Percentiles rank a stretch among this genome's conserved stretches.
phyloP scores from a whole-genome alignment of 305 asterid species.

The Fraxinus angustifolia region DNA sequence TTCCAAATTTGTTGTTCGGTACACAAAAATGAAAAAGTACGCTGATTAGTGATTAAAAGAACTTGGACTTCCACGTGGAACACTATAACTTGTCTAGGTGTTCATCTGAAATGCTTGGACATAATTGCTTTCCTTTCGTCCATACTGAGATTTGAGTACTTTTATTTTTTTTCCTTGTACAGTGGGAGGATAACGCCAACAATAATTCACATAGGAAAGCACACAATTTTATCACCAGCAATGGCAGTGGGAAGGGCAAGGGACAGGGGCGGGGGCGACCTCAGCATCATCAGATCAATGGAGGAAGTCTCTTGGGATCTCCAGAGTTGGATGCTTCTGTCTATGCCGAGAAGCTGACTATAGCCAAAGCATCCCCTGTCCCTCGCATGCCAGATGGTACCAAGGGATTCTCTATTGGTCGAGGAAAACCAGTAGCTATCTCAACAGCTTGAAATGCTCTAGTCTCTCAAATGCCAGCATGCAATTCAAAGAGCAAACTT shows the following conservation, averaged over 20 bases:
- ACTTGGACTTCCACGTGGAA: not conserved
- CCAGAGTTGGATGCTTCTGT: slow-evolving; percentile 31
- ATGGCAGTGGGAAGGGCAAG: slow-evolving; percentile 40
- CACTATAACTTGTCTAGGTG: not conserved
- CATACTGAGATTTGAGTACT: not conserved
- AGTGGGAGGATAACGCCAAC: slow-evolving; percentile 49
- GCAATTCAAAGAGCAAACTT: slow-evolving; percentile 17
- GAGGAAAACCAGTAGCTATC: slow-evolving; percentile 68
- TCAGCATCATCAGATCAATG: slow-evolving; percentile 31
- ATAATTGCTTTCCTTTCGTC: not conserved
- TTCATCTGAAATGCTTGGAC: slow-evolving; percentile 10
- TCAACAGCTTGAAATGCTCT: slow-evolving; percentile 32
- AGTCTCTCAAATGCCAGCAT: slow-evolving; percentile 19
- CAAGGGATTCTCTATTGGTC: slow-evolving; percentile 85
- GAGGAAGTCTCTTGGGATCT: slow-evolving; percentile 32
- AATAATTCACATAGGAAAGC: slow-evolving; percentile 42
- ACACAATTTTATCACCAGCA: slow-evolving; percentile 40
- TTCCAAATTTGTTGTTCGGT: not conserved
- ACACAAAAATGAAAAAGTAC: not conserved
- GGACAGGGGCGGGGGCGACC: slow-evolving; percentile 57
- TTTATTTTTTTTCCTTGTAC: slow-evolving; percentile 23
- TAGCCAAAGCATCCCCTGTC: slow-evolving; percentile 46
- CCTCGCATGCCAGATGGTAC: slow-evolving; percentile 99
- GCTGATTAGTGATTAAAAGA: not conserved
- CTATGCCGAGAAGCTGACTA: slow-evolving; percentile 37